A percentile compares a stretch with the other conserved stretches of the same genome.
Conservation (phyloP, 345 rosid species). For the Orychophragmus violaceus region DNA sequence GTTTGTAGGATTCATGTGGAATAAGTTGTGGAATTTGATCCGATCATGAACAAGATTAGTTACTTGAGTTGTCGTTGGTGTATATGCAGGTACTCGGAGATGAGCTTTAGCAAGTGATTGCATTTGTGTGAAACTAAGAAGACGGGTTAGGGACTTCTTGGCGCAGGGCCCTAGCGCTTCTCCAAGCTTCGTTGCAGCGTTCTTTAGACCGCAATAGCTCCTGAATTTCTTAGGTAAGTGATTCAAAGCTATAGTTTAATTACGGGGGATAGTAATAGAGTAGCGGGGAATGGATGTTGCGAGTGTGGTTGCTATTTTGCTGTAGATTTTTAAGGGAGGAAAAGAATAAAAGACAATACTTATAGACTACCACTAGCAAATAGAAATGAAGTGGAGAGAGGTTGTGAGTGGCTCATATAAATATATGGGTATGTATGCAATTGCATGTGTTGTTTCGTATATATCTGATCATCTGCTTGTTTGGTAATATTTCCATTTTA, state of each 20-base stretch:
- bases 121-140: neutral
- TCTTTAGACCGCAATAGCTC: constrained; percentile 10
- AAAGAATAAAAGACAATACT: neutral
- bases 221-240: constrained; percentile 21
- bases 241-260: neutral
- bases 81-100: constrained; percentile 30
- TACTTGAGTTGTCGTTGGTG: neutral
- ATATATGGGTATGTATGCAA: neutral
- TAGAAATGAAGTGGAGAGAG: constrained; percentile 1
- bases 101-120: constrained; percentile 27
- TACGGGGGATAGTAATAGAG: neutral
- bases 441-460: neutral
- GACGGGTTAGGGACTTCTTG: neutral
- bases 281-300: neutral
- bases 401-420: neutral
- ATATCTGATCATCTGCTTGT: neutral
- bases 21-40: neutral
- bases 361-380: neutral
- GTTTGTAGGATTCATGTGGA: neutral
- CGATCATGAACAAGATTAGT: neutral
- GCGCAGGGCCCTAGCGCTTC: neutral
- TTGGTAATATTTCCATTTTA: neutral
- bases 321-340: constrained; percentile 12
- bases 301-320: neutral
- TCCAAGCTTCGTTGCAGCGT: constrained; percentile 11